phyloP scores from a whole-genome alignment of 2,329 filamentous ascomycete genomes.

The Colletotrichum neosansevieriae region DNA sequence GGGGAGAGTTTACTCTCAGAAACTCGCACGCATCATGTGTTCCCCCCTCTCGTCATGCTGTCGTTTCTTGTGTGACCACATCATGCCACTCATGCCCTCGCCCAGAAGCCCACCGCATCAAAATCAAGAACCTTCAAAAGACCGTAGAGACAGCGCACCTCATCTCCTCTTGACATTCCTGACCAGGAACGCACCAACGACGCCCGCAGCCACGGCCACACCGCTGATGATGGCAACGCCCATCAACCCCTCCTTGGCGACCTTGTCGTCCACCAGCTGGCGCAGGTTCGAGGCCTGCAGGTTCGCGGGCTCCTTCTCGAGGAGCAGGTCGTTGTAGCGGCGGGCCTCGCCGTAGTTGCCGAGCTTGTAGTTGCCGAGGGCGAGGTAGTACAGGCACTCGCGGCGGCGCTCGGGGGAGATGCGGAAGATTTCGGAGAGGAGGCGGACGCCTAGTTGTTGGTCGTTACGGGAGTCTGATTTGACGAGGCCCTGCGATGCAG shows the following conservation, averaged over 20 bases:
- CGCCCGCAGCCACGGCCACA: constrained; percentile 91
- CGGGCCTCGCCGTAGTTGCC: constrained; percentile 96
- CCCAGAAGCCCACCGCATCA: no score
- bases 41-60: constrained; percentile 5
- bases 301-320: constrained; percentile 92
- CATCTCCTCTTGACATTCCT: constrained; percentile 76
- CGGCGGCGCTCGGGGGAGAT: constrained; percentile 90
- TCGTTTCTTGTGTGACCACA: constrained; percentile 1
- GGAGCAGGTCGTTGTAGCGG: constrained; percentile 91
- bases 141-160: neutral
- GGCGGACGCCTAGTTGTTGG: constrained; percentile 92
- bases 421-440: constrained; percentile 97
- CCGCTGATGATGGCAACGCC: constrained; percentile 96
- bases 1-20: constrained; percentile 2
- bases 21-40: neutral
- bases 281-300: constrained; percentile 90
- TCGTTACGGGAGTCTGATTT: constrained; percentile 88
- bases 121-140: no score
- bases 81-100: neutral
- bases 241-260: constrained; percentile 92
- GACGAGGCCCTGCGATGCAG: constrained; percentile 81
- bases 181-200: constrained; percentile 89
- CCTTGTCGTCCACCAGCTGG: constrained; percentile 93
- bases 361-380: constrained; percentile 96
- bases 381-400: constrained; percentile 98